phyloP scores from a whole-genome alignment of 164 flowering plant genomes.

The Kingdonia uniflora region DNA sequence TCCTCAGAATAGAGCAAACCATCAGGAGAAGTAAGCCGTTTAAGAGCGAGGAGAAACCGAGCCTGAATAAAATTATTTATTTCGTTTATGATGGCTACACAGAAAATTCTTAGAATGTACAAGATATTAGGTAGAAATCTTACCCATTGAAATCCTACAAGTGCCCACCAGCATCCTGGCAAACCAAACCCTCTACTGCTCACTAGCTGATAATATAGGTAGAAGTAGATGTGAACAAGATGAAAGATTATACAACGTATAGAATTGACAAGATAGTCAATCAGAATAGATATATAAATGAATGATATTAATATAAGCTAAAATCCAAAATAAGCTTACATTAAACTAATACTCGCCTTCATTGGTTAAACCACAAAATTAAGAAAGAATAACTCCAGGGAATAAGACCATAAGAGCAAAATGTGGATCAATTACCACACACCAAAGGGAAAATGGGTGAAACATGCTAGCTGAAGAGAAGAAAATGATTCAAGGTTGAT shows the following conservation, averaged over 20 bases:
- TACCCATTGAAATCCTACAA: slow-evolving; percentile 51
- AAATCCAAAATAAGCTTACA: no score
- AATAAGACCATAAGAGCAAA: no score
- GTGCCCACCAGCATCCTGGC: slow-evolving; percentile 41
- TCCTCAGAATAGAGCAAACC: slow-evolving; percentile 46
- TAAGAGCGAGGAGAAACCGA: slow-evolving; percentile 40
- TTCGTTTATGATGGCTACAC: neutral
- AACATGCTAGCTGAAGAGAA: no score
- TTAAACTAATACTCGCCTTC: no score
- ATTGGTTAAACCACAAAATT: no score
- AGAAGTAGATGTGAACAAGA: neutral
- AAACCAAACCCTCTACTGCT: slow-evolving; percentile 31
- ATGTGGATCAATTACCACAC: no score
- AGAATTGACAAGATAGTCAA: no score
- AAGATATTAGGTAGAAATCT: neutral
- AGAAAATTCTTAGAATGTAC: neutral
- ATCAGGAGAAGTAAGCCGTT: slow-evolving; percentile 42
- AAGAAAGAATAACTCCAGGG: no score
- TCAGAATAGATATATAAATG: no score
- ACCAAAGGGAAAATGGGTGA: no score
- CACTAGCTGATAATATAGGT: slow-evolving; percentile 20
- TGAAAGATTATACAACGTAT: neutral
- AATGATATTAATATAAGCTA: no score
- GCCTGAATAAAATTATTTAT: slow-evolving; percentile 27
- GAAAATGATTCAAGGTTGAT: no score